phyloP scores from a whole-genome alignment of 768 basidiomycete species.

The Lactarius tabidus region DNA sequence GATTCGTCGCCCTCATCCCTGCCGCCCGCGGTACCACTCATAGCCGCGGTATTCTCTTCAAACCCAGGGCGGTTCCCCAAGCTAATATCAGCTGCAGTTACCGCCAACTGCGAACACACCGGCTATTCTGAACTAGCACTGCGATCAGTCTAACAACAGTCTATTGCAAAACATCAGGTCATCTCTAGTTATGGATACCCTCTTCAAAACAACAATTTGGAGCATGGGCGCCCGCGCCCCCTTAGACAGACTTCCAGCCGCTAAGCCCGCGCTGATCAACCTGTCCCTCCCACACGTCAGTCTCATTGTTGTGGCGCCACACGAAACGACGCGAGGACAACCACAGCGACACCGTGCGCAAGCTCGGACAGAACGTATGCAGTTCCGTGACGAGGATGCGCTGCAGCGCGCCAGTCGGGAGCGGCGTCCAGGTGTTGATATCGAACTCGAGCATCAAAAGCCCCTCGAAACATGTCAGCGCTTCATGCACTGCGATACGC shows the following conservation, averaged over 20 bases:
- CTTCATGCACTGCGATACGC: slow-evolving; percentile 35
- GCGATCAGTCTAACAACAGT: not conserved
- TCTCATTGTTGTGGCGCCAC: slow-evolving; percentile 28
- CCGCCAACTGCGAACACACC: not conserved
- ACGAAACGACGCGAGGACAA: slow-evolving; percentile 26
- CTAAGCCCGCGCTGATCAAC: slow-evolving; percentile 5
- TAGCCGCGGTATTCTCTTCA: not conserved
- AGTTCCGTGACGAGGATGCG: slow-evolving; percentile 39
- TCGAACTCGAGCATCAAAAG: slow-evolving; percentile 39
- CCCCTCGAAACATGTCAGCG: slow-evolving; percentile 34
- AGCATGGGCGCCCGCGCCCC: too few relatives aligned
- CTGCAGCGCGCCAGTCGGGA: slow-evolving; percentile 32
- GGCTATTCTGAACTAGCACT: not conserved
- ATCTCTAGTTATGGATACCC: not conserved
- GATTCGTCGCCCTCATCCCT: too few relatives aligned
- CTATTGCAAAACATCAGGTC: not conserved
- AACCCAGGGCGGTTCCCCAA: not conserved
- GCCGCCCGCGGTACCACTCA: too few relatives aligned
- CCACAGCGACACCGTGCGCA: slow-evolving; percentile 38
- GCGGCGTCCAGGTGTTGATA: slow-evolving; percentile 35
- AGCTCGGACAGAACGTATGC: slow-evolving; percentile 36
- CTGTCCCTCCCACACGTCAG: slow-evolving; percentile 15
- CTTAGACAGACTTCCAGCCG: slow-evolving; percentile 7
- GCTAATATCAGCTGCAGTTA: too few relatives aligned
- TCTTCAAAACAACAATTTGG: not conserved